Evolutionary conservation across 2,329 filamentous ascomycete species (phyloP).

Genomic region (Penicillium digitatum): DNA sequence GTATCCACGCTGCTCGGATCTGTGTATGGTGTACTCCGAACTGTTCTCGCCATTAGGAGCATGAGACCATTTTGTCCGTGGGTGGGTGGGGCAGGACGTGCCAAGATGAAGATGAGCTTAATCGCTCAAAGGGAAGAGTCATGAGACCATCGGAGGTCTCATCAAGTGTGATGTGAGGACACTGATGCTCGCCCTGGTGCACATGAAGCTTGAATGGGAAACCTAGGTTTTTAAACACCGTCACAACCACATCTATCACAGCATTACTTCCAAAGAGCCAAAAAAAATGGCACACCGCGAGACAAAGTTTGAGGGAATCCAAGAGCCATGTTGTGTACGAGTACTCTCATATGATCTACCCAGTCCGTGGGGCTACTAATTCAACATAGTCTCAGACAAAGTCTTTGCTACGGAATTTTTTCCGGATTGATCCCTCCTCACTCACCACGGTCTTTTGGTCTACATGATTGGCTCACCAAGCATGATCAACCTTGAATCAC

Average conservation of each 20-base stretch:
- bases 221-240: neutral
- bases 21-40: neutral
- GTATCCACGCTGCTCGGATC: neutral
- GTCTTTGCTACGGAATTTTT: neutral
- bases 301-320: neutral
- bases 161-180: conserved; percentile 12
- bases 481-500: conserved; percentile 6
- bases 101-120: neutral
- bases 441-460: neutral
- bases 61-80: neutral
- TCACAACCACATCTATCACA: conserved; percentile 1
- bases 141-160: neutral
- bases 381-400: neutral
- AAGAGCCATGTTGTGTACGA: conserved; percentile 15
- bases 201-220: conserved; percentile 15
- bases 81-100: neutral
- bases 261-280: neutral
- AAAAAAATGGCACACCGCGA: neutral
- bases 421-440: conserved; percentile 1
- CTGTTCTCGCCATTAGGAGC: neutral
- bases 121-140: neutral
- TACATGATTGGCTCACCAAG: conserved; percentile 8
- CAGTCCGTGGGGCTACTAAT: neutral
- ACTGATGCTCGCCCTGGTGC: conserved; percentile 17
- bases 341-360: conserved; percentile 1